Base-by-base conservation (phyloP, 495 filamentous ascomycete genomes). In the Neurospora intermedia region DNA sequence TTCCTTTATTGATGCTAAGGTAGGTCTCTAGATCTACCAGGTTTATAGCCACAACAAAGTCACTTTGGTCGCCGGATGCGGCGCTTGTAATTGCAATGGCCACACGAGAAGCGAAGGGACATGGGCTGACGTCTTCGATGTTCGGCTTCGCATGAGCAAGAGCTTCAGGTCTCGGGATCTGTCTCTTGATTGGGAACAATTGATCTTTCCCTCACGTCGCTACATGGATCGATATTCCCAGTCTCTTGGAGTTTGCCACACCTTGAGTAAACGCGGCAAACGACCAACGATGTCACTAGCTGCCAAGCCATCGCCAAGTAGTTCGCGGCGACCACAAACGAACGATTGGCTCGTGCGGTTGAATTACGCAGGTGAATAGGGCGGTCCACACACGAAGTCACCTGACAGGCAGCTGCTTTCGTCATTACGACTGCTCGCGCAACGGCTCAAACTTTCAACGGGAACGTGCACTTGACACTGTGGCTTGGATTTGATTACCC, bases 341-440 rank as follows among this genome's bases (percentile, higher is more conserved):
- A 38, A 59, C 75, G 48, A 35, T 27, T 66, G 54, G 54, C 7
- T 3, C 27, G 54, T 66, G 54, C 54, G 27, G 9, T 35, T 7
- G 2, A 31, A 38, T 66, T 35, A 27, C 54, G 54, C 23, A 6
- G 20, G 13, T 59, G 54, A 35, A 62, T 27, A 10, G 9, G 20
- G 20, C n/a, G 20, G 4, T 16, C 27, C 54, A 62, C 54, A 15
- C 54, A 66, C 75, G 75, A 73, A 43, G 69, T 77, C 75, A 77
- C 75, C 72, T 77, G 75, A 75, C 48, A 59, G 46, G 8, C 27
- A 45, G 41, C 23, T 43, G 27, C 35, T 38, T 38, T 38, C 35
- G 35, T 38, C 35, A 38, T 38, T 38, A 3, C 35, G 35, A 38
- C 35, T 38, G 35, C 35, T 38, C 35, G 35, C 35, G 35, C 35